phyloP scores from a whole-genome alignment of 345 rosid genomes.

The Eucalyptus pauciflora region DNA sequence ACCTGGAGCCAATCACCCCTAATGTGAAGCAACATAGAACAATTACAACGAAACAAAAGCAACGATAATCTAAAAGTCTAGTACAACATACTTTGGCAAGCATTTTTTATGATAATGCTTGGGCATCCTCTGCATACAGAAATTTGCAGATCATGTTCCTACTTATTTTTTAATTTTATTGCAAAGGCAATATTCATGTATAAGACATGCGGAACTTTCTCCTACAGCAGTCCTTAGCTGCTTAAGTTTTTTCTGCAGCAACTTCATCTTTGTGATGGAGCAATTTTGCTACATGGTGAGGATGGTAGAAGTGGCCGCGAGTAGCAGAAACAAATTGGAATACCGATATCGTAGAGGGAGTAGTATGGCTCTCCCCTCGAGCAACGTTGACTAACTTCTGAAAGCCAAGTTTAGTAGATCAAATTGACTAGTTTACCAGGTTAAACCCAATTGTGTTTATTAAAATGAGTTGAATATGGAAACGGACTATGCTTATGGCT shows the following conservation, averaged over 20 bases:
- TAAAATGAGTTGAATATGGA: background rate
- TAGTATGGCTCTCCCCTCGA: background rate
- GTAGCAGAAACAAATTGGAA: constrained; percentile 73
- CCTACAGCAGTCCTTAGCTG: constrained; percentile 45
- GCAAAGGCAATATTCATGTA: constrained; percentile 73
- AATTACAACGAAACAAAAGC: background rate
- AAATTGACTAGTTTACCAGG: background rate
- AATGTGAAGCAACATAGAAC: background rate
- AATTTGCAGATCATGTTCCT: constrained; percentile 44
- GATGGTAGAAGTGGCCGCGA: constrained; percentile 84
- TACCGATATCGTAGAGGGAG: constrained; percentile 16
- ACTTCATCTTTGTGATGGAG: constrained; percentile 29
- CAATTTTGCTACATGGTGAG: constrained; percentile 55
- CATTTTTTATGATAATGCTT: constrained; percentile 81
- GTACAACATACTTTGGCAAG: no score
- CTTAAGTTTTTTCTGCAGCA: constrained; percentile 45
- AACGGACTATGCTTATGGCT: background rate
- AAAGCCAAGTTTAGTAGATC: background rate
- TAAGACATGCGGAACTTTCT: constrained; percentile 57
- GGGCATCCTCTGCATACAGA: constrained; percentile 88
- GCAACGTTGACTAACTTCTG: background rate
- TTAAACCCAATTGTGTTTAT: background rate
- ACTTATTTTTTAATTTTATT: constrained; percentile 57
- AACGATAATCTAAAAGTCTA: background rate
- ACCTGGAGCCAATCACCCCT: no score